These are phyloP conservation scores for Suillus subaureus DNA, from an alignment of 768 basidiomycete species.

Conservation along the genomic window DNA sequence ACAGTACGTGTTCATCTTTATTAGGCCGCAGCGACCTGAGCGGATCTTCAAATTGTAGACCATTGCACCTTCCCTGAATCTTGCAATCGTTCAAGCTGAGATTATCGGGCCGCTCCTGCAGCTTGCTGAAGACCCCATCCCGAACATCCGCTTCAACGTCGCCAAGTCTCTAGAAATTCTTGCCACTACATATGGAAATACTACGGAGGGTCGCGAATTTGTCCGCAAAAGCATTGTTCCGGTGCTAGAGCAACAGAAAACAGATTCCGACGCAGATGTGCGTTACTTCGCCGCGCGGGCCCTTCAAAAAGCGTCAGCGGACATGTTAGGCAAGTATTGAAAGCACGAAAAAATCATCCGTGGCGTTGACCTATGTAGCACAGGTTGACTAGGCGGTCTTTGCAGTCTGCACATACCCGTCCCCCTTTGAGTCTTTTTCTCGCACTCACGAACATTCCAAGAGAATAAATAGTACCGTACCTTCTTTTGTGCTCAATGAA, in stretches of 20 bases:
- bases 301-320: conserved; percentile 54
- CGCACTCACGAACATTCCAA: conserved; percentile 20
- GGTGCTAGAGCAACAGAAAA: conserved; percentile 83
- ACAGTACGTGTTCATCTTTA: conserved; percentile 58
- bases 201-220: conserved; percentile 73
- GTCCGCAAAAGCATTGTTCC: conserved; percentile 75
- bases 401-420: conserved; percentile 25
- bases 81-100: conserved; percentile 81
- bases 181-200: conserved; percentile 65
- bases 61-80: conserved; percentile 87
- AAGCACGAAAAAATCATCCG: not conserved
- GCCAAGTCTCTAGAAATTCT: conserved; percentile 93
- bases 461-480: conserved; percentile 37
- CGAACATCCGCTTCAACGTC: conserved; percentile 99
- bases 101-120: conserved; percentile 83
- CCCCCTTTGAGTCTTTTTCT: conserved; percentile 26
- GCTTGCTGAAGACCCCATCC: conserved; percentile 88
- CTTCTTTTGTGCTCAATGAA: conserved; percentile 27
- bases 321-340: conserved; percentile 39
- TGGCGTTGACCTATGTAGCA: conserved; percentile 8
- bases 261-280: conserved; percentile 93
- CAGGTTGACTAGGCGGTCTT: conserved; percentile 24
- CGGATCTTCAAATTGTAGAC: conserved; percentile 55
- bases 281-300: conserved; percentile 90
- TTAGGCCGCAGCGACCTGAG: not conserved